Base-by-base conservation (phyloP, 2,329 filamentous ascomycete species). In the Orbilia brochopaga region DNA sequence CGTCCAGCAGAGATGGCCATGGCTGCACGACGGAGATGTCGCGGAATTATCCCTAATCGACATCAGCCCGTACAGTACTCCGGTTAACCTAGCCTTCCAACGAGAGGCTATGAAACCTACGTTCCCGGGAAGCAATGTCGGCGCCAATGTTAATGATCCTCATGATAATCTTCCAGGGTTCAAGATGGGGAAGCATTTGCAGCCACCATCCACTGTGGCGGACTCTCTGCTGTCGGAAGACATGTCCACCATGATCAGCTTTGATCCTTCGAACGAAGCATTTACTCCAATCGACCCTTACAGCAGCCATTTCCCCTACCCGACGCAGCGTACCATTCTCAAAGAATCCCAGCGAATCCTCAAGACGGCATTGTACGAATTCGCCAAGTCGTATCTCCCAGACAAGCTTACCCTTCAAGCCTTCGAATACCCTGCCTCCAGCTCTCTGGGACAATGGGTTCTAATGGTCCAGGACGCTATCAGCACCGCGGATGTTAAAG, bases 391-490 rank as follows among this genome's bases (percentile, higher is more conserved):
- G 10, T 50, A 63, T 40, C 24, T 70, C 10, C 65, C 65, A 5
- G 58, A 70, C 13, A 70, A 59, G 48, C 54, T 70, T 24, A 37
- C 1, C 3, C 24, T 50, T 4, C 51, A 44, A 37, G 15, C 48
- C 0, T 63, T 57, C 32, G 65, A 63, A 24, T 70, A 63, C 11
- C 40, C 46, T 13, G 65, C 60, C 2, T 63, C 54, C 15, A 70
- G 65, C 30, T 63, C 65, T 23, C 37, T 70, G 1, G 50, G 65
- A 3, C 65, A 70, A 27, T 59, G 53, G 54, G 53, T 63, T 6
- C 27, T 55, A 10, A 59, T 63, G 59, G n/a, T 70, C 4, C 65
- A 63, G 40, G 65, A 63, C 53, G 52, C 37, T 17, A 55, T 70
- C 8, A 3, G 2, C 7, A 21, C 48, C 11, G 13, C 21, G 2